Evolutionary conservation across 371 early-diverging fungal genomes (phyloP).

Genomic region (Haplosporangium sp.): DNA sequence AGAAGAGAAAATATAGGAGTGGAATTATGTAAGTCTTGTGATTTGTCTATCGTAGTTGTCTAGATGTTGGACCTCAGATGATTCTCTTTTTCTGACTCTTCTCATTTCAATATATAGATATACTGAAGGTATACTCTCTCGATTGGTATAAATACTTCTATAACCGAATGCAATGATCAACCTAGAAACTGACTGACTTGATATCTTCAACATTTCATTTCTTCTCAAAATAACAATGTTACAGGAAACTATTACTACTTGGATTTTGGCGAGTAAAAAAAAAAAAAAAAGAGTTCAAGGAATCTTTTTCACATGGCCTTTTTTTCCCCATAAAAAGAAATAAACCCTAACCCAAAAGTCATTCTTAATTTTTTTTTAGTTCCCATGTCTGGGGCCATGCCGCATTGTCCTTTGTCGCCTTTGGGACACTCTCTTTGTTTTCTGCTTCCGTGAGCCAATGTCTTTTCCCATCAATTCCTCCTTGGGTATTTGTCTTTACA

Average conservation of each 20-base stretch:
- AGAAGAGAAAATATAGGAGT: slow-evolving; percentile 25
- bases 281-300: too few species aligned
- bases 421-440: slow-evolving; percentile 48
- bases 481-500: slow-evolving; percentile 52
- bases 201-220: background rate
- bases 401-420: slow-evolving; percentile 37
- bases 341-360: background rate
- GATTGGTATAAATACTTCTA: too few species aligned
- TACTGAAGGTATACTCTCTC: slow-evolving; percentile 23
- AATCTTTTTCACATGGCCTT: too few species aligned
- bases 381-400: slow-evolving; percentile 53
- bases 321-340: too few species aligned
- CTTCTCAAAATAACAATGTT: background rate
- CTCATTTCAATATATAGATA: slow-evolving; percentile 17
- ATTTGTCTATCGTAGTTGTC: too few species aligned
- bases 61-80: too few species aligned
- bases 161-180: too few species aligned
- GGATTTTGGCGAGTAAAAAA: slow-evolving; percentile 46
- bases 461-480: slow-evolving; percentile 38
- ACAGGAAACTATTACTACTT: slow-evolving; percentile 40
- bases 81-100: background rate
- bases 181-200: background rate
- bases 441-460: slow-evolving; percentile 49
- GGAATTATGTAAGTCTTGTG: slow-evolving; percentile 33
- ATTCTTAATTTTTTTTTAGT: background rate